Conservation (phyloP, 2,329 filamentous ascomycete genomes). For the Teratosphaeria viscida region DNA sequence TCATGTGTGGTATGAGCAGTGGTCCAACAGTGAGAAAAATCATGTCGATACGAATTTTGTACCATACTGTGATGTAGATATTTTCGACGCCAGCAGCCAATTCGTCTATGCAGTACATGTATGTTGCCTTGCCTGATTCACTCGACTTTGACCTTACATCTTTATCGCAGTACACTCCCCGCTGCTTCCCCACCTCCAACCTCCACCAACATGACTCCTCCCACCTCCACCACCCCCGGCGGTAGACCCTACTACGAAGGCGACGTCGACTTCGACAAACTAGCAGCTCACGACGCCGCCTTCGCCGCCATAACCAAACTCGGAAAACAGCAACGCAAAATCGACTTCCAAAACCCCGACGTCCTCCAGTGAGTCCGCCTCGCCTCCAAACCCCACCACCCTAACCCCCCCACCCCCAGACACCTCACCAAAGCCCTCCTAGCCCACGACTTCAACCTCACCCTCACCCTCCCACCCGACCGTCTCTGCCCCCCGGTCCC, state of each 20-base stretch:
- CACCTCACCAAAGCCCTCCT: constrained; percentile 69
- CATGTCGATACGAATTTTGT: not conserved
- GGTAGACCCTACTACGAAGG: constrained; percentile 37
- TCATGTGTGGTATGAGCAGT: constrained; percentile 20
- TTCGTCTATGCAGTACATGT: not conserved
- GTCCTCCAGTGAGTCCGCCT: constrained; percentile 52
- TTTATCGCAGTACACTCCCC: not conserved
- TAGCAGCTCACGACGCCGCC: constrained; percentile 49
- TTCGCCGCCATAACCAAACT: constrained; percentile 44
- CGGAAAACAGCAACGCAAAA: constrained; percentile 32
- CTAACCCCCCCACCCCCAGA: constrained; percentile 23
- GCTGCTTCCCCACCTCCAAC: not conserved
- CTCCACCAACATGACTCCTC: constrained; percentile 3
- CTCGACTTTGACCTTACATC: not conserved
- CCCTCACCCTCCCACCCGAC: constrained; percentile 60
- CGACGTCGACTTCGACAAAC: constrained; percentile 50
- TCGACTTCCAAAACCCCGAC: constrained; percentile 72
- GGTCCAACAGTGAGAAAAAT: not conserved
- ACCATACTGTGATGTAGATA: not conserved
- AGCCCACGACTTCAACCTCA: constrained; percentile 61
- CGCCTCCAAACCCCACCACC: constrained; percentile 52
- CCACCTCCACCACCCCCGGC: not conserved
- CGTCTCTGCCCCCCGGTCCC: constrained; percentile 75
- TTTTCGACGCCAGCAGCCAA: not conserved
- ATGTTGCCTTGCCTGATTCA: not conserved